phyloP scores from a whole-genome alignment of 371 early-diverging fungal genomes.

The Actinomortierella wolfii region DNA sequence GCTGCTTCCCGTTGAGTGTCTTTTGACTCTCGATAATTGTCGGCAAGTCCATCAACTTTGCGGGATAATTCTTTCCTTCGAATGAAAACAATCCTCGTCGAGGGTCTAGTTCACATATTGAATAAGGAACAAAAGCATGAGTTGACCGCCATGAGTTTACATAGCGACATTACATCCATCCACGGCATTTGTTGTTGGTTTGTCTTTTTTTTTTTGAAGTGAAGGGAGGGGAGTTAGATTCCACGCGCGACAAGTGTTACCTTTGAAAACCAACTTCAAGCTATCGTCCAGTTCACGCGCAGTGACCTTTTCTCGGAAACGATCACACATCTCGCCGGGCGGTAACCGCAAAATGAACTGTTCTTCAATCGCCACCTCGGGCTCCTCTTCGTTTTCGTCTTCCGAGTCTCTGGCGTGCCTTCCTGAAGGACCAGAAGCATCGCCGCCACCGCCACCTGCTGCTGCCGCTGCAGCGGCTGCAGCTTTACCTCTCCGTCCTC shows the following conservation, averaged over 20 bases:
- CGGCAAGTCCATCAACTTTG: slow-evolving; percentile 91
- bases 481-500: too few species aligned
- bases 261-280: slow-evolving; percentile 66
- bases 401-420: slow-evolving; percentile 18
- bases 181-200: too few species aligned
- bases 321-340: slow-evolving; percentile 62
- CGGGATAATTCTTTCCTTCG: slow-evolving; percentile 60
- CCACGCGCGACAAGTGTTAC: slow-evolving; percentile 28
- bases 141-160: not conserved
- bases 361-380: slow-evolving; percentile 71
- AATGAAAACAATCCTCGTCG: slow-evolving; percentile 74
- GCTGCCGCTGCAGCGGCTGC: too few species aligned
- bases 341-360: slow-evolving; percentile 84
- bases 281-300: slow-evolving; percentile 73
- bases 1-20: slow-evolving; percentile 92
- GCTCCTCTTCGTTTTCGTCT: slow-evolving; percentile 65
- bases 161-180: too few species aligned
- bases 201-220: too few species aligned
- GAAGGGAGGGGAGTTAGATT: too few species aligned
- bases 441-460: slow-evolving; percentile 10
- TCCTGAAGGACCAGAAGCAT: too few species aligned
- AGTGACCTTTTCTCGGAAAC: slow-evolving; percentile 69
- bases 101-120: slow-evolving; percentile 52
- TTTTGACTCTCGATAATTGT: slow-evolving; percentile 97
- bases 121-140: not conserved